Percentiles rank a stretch among this genome's conserved stretches.
Evolutionary conservation across 176 grass and related monocot species (phyloP).

Genomic region (Cenchrus americanus): DNA sequence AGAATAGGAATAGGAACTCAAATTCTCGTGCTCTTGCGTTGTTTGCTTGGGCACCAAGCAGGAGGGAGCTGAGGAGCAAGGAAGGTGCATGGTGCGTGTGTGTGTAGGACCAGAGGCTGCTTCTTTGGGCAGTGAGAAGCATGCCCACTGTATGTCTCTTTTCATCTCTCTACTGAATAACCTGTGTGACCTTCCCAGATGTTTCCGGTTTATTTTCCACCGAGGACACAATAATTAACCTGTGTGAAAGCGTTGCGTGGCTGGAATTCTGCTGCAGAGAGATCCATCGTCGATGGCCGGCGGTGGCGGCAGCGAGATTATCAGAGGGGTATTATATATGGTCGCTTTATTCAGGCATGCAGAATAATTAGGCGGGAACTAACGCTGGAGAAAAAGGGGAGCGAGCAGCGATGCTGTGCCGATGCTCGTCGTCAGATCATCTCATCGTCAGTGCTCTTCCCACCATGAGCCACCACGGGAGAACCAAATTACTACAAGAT

Average conservation of each 20-base stretch:
- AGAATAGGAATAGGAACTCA: background rate
- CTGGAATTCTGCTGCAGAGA: background rate
- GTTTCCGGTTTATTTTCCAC: slow-evolving; percentile 10
- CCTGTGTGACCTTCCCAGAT: background rate
- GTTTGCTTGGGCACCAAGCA: background rate
- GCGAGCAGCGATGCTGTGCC: background rate
- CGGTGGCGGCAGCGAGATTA: slow-evolving; percentile 9
- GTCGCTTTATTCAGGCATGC: background rate
- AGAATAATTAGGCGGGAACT: slow-evolving; percentile 11
- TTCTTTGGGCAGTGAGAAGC: background rate
- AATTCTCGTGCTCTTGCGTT: background rate
- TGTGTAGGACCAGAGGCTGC: background rate
- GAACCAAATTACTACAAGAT: background rate
- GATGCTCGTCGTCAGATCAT: too few relatives aligned
- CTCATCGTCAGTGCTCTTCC: background rate
- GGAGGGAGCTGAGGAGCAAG: background rate
- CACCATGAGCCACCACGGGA: background rate
- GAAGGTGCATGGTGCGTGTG: background rate
- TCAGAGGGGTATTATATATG: background rate
- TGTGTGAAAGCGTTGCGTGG: background rate
- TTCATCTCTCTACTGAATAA: background rate
- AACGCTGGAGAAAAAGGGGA: background rate
- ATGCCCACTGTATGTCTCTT: background rate
- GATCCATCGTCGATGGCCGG: background rate
- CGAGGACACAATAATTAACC: too few relatives aligned